Base-by-base conservation (phyloP, 352 stramenopile species). In the Phytophthora macrochlamydospora region DNA sequence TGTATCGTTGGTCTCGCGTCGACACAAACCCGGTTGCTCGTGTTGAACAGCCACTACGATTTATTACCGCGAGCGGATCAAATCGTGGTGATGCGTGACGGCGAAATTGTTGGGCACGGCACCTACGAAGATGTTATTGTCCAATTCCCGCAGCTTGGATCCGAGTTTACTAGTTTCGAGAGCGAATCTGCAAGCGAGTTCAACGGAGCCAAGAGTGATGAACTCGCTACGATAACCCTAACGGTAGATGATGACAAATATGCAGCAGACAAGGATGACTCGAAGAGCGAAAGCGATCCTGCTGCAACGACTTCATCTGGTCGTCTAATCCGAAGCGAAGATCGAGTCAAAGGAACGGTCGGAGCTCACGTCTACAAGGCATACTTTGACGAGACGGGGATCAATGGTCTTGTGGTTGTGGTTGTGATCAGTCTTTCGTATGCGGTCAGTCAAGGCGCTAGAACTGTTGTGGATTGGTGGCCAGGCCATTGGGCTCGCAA, bases 31-130 rank as follows among this genome's bases (percentile, higher is more conserved):
- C 82, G 97, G 2, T 61, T 99, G 48, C 75, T 98, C 7, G 95
- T 98, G 7, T 96, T 97, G 0, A 98, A 98, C 72, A 85, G 87
- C 44, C 72, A 98, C 44, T 94, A 98, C 58, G 92, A 97, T 68
- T 67, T 98, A 50, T 87, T 87, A 30, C 44, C 78, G 40, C 88
- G 67, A 28, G 77, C 78, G 9, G 78, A 90, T 45, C 45, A 59
- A 1, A 69, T 96, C 14, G 9, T 93, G 3, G 74, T 93, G 13
- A 63, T 98, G 44, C 53, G 77, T 6, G 68, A 96, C 35, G 93
- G 92, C 2, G 52, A 52, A 7, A 83, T 98, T 29, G 78, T 73
- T 9, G 90, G 94, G 48, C 66, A 89, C 33, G 94, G 93, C 0
- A 81, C 75, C 2, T 97, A 85, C 62, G 29, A 78, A 1, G 75